These are phyloP conservation scores for Ambrosiella xylebori DNA, from an alignment of 2,329 filamentous ascomycete genomes.

Conservation along the genomic window DNA sequence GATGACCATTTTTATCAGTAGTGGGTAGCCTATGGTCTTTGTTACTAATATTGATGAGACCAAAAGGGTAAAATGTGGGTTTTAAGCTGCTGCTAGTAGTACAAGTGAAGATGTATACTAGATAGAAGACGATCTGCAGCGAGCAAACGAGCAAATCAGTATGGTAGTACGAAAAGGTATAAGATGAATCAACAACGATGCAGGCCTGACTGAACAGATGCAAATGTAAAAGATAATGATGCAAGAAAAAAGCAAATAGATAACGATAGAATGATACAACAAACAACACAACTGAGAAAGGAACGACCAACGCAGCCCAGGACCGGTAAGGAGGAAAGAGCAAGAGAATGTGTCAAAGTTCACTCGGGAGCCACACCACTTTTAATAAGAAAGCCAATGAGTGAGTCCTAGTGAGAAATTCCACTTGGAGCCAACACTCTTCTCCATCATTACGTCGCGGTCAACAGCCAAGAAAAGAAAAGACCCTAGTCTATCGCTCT, in stretches of 20 bases:
- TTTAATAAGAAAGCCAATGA: neutral
- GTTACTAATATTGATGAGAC: neutral
- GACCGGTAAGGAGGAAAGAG: neutral
- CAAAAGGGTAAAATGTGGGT: neutral
- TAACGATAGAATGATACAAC: conserved; percentile 6
- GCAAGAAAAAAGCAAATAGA: neutral
- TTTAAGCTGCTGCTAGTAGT: neutral
- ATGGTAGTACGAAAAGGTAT: neutral
- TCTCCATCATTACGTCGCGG: too few relatives aligned
- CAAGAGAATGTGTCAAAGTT: neutral
- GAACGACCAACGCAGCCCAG: neutral
- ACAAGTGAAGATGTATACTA: neutral
- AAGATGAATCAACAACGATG: conserved; percentile 1
- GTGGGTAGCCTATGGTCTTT: neutral
- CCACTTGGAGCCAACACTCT: too few relatives aligned
- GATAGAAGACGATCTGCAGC: neutral
- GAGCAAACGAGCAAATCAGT: neutral
- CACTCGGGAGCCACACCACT: neutral
- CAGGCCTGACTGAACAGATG: neutral
- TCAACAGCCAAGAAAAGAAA: too few relatives aligned
- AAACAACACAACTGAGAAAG: conserved; percentile 5
- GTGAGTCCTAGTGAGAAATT: too few relatives aligned
- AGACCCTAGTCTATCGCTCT: too few relatives aligned
- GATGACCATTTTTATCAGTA: conserved; percentile 24
- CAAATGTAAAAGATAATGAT: neutral